These are phyloP conservation scores for Taphrina sp. DNA, from an alignment of 1,139 yeast genomes.

Conservation along the genomic window DNA sequence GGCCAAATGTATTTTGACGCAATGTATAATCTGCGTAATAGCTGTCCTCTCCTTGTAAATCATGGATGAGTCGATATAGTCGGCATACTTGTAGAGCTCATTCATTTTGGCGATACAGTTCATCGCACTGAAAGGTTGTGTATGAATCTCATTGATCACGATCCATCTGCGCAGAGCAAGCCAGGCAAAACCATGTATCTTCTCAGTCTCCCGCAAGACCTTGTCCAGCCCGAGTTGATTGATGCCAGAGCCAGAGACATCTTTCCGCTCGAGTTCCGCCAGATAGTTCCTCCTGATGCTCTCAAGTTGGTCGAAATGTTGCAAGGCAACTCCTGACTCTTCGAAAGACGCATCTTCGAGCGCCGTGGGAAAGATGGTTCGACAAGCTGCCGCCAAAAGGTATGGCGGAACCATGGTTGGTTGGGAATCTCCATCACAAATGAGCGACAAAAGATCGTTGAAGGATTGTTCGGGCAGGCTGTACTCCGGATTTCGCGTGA, in stretches of 20 bases:
- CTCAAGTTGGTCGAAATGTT: slow-evolving; percentile 15
- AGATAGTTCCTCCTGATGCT: neutral
- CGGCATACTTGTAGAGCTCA: too few relatives aligned
- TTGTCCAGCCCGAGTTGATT: too few relatives aligned
- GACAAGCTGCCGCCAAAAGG: slow-evolving; percentile 13
- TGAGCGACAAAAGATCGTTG: slow-evolving; percentile 20
- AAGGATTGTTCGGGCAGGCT: slow-evolving; percentile 13
- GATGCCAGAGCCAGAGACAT: too few relatives aligned
- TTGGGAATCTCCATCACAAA: slow-evolving; percentile 21
- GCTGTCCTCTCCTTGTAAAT: too few relatives aligned
- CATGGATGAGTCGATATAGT: too few relatives aligned
- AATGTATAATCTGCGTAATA: slow-evolving; percentile 5
- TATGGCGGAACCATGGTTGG: slow-evolving; percentile 14
- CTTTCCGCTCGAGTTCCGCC: too few relatives aligned
- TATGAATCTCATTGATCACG: slow-evolving; percentile 6
- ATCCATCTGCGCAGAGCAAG: slow-evolving; percentile 19
- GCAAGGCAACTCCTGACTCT: slow-evolving; percentile 6
- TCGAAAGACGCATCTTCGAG: slow-evolving; percentile 4
- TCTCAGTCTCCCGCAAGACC: slow-evolving; percentile 4
- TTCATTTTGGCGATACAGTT: slow-evolving; percentile 12
- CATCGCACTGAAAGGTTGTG: slow-evolving; percentile 2
- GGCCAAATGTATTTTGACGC: neutral
- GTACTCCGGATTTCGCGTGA: slow-evolving; percentile 10
- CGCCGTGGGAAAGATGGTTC: slow-evolving; percentile 5
- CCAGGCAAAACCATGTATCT: slow-evolving; percentile 7